Percentiles rank a stretch among this genome's conserved stretches.
phyloP scores from a whole-genome alignment of 1,284 basidiomycete genomes.

The Mrakiaceae sp. region DNA sequence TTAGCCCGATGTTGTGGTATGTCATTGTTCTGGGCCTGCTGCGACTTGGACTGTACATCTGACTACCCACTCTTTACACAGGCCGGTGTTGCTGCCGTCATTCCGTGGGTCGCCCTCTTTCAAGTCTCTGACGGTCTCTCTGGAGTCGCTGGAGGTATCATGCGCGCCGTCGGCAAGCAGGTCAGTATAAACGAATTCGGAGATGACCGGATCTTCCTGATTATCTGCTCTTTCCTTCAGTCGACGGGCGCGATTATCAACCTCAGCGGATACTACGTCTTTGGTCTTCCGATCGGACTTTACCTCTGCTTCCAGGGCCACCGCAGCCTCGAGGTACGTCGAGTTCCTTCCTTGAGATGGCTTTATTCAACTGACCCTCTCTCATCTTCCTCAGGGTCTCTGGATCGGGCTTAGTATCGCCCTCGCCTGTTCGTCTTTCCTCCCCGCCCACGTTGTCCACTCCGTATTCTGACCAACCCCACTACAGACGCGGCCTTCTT shows the following conservation, averaged over 20 bases:
- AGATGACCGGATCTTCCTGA: too few relatives aligned
- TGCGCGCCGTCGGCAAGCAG: conserved; percentile 53
- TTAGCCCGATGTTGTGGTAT: background rate
- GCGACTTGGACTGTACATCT: too few relatives aligned
- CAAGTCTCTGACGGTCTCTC: conserved; percentile 60
- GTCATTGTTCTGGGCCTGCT: too few relatives aligned
- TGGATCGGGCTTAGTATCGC: conserved; percentile 40
- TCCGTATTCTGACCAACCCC: too few relatives aligned
- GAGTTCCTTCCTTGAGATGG: background rate
- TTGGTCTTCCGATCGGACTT: conserved; percentile 37
- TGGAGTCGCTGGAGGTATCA: conserved; percentile 59
- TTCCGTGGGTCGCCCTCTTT: conserved; percentile 61
- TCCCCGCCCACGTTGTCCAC: too few relatives aligned
- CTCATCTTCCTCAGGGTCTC: conserved; percentile 27
- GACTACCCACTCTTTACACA: conserved; percentile 19
- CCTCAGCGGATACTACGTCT: conserved; percentile 39
- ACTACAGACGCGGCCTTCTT: too few relatives aligned
- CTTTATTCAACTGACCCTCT: background rate
- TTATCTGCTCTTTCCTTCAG: conserved; percentile 21
- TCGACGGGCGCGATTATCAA: conserved; percentile 39
- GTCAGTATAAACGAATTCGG: background rate
- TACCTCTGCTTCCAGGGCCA: conserved; percentile 36
- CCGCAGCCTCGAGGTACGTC: conserved; percentile 24
- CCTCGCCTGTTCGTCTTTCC: conserved; percentile 25
- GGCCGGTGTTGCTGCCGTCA: conserved; percentile 57